Base-by-base conservation (phyloP, 352 stramenopile genomes). In the Pythium chondricola region DNA sequence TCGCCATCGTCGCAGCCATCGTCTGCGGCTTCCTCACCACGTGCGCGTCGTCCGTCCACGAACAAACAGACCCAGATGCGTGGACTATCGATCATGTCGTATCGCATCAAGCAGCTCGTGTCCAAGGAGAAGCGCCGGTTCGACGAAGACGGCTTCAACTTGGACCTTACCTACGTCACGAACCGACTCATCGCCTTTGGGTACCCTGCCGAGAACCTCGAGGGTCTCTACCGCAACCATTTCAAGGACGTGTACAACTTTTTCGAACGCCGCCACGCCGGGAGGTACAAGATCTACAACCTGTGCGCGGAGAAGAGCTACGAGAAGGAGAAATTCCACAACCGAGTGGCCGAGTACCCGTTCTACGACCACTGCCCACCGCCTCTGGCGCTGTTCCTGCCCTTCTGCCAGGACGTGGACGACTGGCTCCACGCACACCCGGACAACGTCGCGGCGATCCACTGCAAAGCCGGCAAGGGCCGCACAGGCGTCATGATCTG, bases 121-220 rank as follows among this genome's bases (percentile, higher is more conserved):
- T 95, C 83, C 41, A 93, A 94, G 63, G 90, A 95, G 52, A 97
- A 97, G 67, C 71, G 75, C 16, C 69, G 88, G 2, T 95, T 91
- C 57, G 72, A 73, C 24, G 73, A 87, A 52, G 81, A 95, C 29
- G 88, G 85, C 44, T 97, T 96, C 65, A 88, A 96, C 45, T 67
- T 97, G 43, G 89, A 97, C 61, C 75, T 97, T 65, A 92, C 84
- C 25, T 97, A 97, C 64, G 82, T 97, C 20, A 92, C 85, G 13
- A 60, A 63, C 41, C 69, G 78, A 5, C 68, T 97, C 21, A 93
- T 97, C 40, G 86, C 86, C 11, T 80, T 96, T 30, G 88, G 88
- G 13, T 97, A 95, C 56, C 89, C 89, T 2, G 75, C 88, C 6
- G 77, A 85, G 48, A 91, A 81, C 41, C 63, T 96, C 47, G 85